Conservation (phyloP, 202 grass and related monocot genomes). For the Setaria viridis region DNA sequence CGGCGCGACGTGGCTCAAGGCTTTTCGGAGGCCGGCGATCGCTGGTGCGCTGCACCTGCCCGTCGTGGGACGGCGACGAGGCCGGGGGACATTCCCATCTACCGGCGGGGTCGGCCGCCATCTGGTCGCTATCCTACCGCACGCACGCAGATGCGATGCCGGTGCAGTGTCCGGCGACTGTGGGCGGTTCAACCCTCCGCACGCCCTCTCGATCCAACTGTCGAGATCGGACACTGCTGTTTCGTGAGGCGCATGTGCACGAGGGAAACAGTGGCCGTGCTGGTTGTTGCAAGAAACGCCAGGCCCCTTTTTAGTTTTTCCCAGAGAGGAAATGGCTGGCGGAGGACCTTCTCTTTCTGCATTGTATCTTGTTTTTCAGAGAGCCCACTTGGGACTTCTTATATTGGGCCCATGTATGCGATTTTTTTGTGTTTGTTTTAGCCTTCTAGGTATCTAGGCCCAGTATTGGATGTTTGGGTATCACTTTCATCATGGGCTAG, state of each 20-base stretch:
- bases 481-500: not conserved
- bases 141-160: constrained; percentile 12
- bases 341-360: not conserved
- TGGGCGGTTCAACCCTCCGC: constrained; percentile 44
- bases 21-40: not conserved
- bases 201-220: not conserved
- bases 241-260: constrained; percentile 44
- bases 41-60: not conserved
- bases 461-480: not conserved
- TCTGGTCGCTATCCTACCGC: constrained; percentile 41
- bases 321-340: not conserved
- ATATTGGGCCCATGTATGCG: not conserved
- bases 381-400: not conserved
- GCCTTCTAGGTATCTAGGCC: not conserved
- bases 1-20: constrained; percentile 26
- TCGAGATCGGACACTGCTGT: constrained; percentile 19
- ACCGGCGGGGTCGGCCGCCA: constrained; percentile 26
- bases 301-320: not conserved
- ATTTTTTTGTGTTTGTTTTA: not conserved
- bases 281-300: not conserved
- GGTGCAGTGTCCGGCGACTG: constrained; percentile 41
- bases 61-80: constrained; percentile 44
- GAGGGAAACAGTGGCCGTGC: constrained; percentile 17
- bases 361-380: not conserved
- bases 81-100: constrained; percentile 45